Conservation (phyloP, 2,329 filamentous ascomycete genomes). For the Microsporum audouinii region DNA sequence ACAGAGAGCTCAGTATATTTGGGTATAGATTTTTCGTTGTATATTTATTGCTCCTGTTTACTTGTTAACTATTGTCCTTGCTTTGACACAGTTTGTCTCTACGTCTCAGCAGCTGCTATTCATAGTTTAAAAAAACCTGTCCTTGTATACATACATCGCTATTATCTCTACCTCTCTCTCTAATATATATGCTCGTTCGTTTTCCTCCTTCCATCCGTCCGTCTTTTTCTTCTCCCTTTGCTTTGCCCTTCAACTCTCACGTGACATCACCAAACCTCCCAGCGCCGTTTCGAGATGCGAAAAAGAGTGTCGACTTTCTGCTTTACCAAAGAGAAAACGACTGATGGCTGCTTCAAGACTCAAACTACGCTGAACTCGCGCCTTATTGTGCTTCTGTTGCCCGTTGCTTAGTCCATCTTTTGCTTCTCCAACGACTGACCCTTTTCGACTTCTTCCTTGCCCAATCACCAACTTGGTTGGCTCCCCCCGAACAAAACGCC, state of each 20-base stretch:
- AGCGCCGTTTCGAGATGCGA: slow-evolving; percentile 1
- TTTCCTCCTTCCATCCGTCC: not conserved
- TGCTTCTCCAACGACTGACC: not conserved
- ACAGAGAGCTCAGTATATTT: not conserved
- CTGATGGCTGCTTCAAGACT: not conserved
- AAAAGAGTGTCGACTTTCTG: not conserved
- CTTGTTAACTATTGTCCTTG: not conserved
- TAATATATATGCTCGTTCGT: not conserved
- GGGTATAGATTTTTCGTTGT: not conserved
- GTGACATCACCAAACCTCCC: not conserved
- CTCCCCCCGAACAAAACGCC: not conserved
- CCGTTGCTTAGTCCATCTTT: not conserved
- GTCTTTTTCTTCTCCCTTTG: not conserved
- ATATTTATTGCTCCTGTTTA: not conserved
- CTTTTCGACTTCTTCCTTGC: not conserved
- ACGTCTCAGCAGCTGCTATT: not conserved
- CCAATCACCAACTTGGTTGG: not conserved
- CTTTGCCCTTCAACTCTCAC: not conserved
- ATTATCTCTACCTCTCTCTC: not conserved
- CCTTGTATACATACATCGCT: not conserved
- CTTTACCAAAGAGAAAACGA: not conserved
- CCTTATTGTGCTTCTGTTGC: not conserved
- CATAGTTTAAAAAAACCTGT: not conserved
- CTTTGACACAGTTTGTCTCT: not conserved
- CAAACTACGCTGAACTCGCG: slow-evolving; percentile 1